Evolutionary conservation across 1,284 basidiomycete genomes (phyloP), one percentile per base, ranked within the genome.

Genomic region (Ganoderma multipileum): DNA sequence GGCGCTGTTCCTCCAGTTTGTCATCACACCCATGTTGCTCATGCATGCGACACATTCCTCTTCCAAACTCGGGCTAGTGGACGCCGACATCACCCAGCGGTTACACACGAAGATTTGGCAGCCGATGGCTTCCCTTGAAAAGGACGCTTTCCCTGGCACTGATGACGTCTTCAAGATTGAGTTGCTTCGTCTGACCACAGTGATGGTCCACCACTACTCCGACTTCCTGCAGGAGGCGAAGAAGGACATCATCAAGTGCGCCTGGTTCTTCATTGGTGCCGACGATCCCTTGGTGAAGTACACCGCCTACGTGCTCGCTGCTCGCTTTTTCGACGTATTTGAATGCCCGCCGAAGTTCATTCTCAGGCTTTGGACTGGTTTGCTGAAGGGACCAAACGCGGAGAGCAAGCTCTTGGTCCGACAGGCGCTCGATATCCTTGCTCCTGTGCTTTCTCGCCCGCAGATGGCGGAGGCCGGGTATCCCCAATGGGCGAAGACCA

Each of bases 171-270:
- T 98, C 80, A 92, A 92, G 76, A 94, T 99, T 71, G 97, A 99
- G 80, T 85, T 98, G 47, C 85, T 99, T 30, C 93, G 98, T 76
- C 85, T 99, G 79, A 97, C 96, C 1, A 97, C 94, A 0, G 85
- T 96, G 58, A 87, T 99, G 68, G 92, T 99, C 14, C 93, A 97
- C 74, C 87, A 94, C 76, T 96, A 95, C 74, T 87, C 91, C 1
- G 84, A 90, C 36, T 82, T 95, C 38, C 86, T 98, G 57, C 90
- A 90, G 68, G 92, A 95, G 63, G 89, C 89, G 52, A 91, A 95
- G 80, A 98, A 97, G 80, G 96, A 98, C 74, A 92, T 99, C 71
- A 97, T 99, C 85, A 96, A 95, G 79, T 95, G 95, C 68, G 95
- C 96, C 16, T 99, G 96, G 96, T 88, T 93, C 76, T 95, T 93